Base-by-base conservation (phyloP, 1,284 basidiomycete genomes). In the Mycosarcoma mackinlayi region DNA sequence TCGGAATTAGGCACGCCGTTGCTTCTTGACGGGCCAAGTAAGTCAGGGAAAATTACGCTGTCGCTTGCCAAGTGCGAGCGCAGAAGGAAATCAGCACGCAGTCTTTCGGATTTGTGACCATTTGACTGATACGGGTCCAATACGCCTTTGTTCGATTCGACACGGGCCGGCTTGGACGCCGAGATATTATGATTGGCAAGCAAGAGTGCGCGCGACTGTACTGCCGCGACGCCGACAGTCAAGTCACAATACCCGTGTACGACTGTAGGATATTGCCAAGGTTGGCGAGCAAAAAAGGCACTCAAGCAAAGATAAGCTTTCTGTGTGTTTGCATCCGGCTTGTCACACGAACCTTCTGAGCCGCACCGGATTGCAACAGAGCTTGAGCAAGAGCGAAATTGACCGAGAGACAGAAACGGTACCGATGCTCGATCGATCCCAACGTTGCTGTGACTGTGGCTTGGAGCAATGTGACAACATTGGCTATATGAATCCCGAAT, bases 231-330 rank as follows among this genome's bases (percentile, higher is more conserved):
- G n/a, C n/a, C n/a, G n/a, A n/a, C n/a, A n/a, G n/a, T n/a, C n/a
- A n/a, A n/a, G n/a, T n/a, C n/a, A n/a, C n/a, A n/a, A n/a, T n/a
- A n/a, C n/a, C n/a, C n/a, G n/a, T n/a, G n/a, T n/a, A n/a, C n/a
- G n/a, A n/a, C n/a, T n/a, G n/a, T n/a, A n/a, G n/a, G n/a, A n/a
- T n/a, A n/a, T n/a, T n/a, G n/a, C n/a, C n/a, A n/a, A n/a, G n/a
- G n/a, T n/a, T n/a, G n/a, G n/a, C n/a, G n/a, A n/a, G n/a, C n/a
- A n/a, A n/a, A n/a, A n/a, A n/a, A n/a, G n/a, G n/a, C n/a, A n/a
- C n/a, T n/a, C n/a, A n/a, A 13, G 30, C 25, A 48, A 23, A 37
- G 46, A 48, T 48, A 48, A 48, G 46, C 46, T 48, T 35, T 6
- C n/a, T n/a, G n/a, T n/a, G n/a, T n/a, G n/a, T n/a, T n/a, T n/a